Percentiles rank a stretch among this genome's conserved stretches.
These are phyloP conservation scores for Pythium vanterpoolii DNA, from an alignment of 352 stramenopile species.

Conservation along the genomic window DNA sequence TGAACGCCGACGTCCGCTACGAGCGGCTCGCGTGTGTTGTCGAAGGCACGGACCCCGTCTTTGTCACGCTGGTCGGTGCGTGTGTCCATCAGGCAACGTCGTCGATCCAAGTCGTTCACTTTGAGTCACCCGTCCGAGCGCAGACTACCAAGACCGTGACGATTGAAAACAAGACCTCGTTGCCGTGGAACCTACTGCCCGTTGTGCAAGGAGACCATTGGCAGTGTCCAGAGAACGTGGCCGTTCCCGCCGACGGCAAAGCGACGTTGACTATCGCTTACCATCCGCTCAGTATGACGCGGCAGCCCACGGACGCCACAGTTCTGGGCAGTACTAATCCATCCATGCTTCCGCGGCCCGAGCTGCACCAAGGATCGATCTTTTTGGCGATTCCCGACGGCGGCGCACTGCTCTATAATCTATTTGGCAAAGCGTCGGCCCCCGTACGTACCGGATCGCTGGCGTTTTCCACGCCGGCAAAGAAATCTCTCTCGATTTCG, in stretches of 20 bases:
- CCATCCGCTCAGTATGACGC: slow-evolving; percentile 85
- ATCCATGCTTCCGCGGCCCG: slow-evolving; percentile 28
- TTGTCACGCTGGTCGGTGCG: slow-evolving; percentile 73
- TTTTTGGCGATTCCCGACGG: slow-evolving; percentile 92
- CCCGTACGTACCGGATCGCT: slow-evolving; percentile 44
- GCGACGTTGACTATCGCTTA: slow-evolving; percentile 72
- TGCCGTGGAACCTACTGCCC: slow-evolving; percentile 84
- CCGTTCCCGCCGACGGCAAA: slow-evolving; percentile 69
- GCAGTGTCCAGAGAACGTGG: slow-evolving; percentile 77
- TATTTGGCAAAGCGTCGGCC: slow-evolving; percentile 68
- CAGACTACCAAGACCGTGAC: slow-evolving; percentile 49
- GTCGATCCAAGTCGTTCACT: slow-evolving; percentile 84
- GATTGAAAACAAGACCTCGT: slow-evolving; percentile 80
- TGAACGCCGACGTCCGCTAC: slow-evolving; percentile 88
- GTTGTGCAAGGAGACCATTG: slow-evolving; percentile 88
- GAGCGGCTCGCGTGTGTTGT: slow-evolving; percentile 74
- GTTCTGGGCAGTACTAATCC: neutral
- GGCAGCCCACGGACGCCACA: slow-evolving; percentile 16
- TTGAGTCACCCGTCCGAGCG: slow-evolving; percentile 81
- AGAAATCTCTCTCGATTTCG: slow-evolving; percentile 67
- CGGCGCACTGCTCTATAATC: slow-evolving; percentile 82
- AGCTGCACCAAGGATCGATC: slow-evolving; percentile 71
- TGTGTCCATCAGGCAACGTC: slow-evolving; percentile 88
- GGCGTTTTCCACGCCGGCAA: slow-evolving; percentile 60
- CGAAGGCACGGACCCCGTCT: slow-evolving; percentile 50